These are phyloP conservation scores for Cladobotryum protrusum DNA, from an alignment of 2,329 filamentous ascomycete genomes.

Conservation along the genomic window DNA sequence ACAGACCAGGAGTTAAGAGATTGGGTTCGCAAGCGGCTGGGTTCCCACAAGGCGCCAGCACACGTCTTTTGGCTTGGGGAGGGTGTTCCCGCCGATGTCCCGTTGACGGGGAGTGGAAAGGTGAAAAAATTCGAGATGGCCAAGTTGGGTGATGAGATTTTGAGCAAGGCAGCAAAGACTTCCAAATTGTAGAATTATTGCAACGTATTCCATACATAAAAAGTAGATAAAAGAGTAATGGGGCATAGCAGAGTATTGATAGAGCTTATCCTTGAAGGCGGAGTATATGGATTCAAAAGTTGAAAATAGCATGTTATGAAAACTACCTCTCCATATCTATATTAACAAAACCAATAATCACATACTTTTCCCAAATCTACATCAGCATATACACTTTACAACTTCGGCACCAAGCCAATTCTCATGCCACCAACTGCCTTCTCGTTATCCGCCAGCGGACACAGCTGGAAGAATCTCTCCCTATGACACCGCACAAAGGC, in stretches of 20 bases:
- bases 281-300: no score
- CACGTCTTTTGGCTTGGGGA: conserved; percentile 73
- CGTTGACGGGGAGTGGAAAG: conserved; percentile 67
- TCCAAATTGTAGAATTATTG: conserved; percentile 37
- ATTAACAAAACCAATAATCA: no score
- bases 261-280: no score
- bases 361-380: background rate
- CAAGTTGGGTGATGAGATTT: conserved; percentile 46
- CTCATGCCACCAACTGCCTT: conserved; percentile 49
- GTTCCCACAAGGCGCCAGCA: conserved; percentile 62
- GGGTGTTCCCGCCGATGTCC: conserved; percentile 48
- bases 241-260: background rate
- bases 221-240: background rate
- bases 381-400: conserved; percentile 28
- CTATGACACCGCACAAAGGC: conserved; percentile 59
- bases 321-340: no score
- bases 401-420: conserved; percentile 48
- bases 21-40: conserved; percentile 57
- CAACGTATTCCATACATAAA: background rate
- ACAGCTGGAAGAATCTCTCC: conserved; percentile 64
- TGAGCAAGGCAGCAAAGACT: conserved; percentile 41
- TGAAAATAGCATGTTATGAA: no score
- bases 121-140: conserved; percentile 62
- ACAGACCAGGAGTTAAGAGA: conserved; percentile 49
- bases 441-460: conserved; percentile 50